These are phyloP conservation scores for Clonostachys byssicola DNA, from an alignment of 2,329 filamentous ascomycete species.

Conservation along the genomic window DNA sequence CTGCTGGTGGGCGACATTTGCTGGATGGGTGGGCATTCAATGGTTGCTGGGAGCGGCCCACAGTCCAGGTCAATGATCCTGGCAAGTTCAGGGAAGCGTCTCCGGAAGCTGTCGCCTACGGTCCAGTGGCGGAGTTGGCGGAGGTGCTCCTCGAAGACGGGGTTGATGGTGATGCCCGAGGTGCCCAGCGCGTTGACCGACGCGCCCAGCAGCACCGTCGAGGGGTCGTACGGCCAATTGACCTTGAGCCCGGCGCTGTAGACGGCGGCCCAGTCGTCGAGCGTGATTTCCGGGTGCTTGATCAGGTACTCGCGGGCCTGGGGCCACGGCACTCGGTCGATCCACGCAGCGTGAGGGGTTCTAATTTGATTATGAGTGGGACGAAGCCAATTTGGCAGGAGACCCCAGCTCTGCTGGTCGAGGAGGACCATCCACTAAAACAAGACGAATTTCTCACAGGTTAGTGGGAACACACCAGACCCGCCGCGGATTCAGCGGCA, in stretches of 20 bases:
- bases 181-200: slow-evolving; percentile 7
- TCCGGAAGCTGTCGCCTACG: slow-evolving; percentile 15
- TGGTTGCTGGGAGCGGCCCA: slow-evolving; percentile 1
- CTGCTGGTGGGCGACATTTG: too few species aligned
- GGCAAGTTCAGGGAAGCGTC: slow-evolving; percentile 14
- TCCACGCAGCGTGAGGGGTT: slow-evolving; percentile 19
- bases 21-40: too few species aligned
- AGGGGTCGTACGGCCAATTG: slow-evolving; percentile 21
- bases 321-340: slow-evolving; percentile 23
- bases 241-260: slow-evolving; percentile 23
- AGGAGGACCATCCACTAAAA: slow-evolving; percentile 19
- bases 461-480: not conserved
- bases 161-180: slow-evolving; percentile 15
- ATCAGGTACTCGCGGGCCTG: slow-evolving; percentile 19
- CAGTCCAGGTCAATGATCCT: slow-evolving; percentile 14
- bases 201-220: slow-evolving; percentile 13
- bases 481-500: not conserved
- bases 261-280: slow-evolving; percentile 20
- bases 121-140: slow-evolving; percentile 21
- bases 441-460: not conserved
- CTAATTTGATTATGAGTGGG: slow-evolving; percentile 16
- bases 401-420: slow-evolving; percentile 19
- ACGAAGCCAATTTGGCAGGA: slow-evolving; percentile 19
- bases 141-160: slow-evolving; percentile 21
- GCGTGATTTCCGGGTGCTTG: slow-evolving; percentile 17